A percentile compares a stretch with the other conserved stretches of the same genome.
Evolutionary conservation across 306 rosid genomes (phyloP).

Genomic region (Prunus mume): DNA sequence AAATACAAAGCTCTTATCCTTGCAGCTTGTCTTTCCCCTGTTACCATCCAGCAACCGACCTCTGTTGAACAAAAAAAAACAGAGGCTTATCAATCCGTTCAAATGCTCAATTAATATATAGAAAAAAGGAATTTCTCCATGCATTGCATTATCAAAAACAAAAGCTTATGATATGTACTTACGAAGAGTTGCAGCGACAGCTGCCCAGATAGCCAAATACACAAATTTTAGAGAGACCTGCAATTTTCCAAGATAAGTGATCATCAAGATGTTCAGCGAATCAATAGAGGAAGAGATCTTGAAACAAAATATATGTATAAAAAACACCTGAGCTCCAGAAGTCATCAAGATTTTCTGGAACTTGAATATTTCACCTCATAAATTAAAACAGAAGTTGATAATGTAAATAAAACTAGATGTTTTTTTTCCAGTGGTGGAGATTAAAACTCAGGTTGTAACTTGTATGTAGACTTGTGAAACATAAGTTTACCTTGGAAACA

Average conservation of each 20-base stretch:
- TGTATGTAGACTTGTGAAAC: neutral
- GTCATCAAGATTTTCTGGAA: neutral
- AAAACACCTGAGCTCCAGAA: neutral
- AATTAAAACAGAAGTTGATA: neutral
- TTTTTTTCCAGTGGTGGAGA: neutral
- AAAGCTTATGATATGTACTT: constrained; percentile 19
- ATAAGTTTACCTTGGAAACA: constrained; percentile 58
- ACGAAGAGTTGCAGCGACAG: constrained; percentile 71
- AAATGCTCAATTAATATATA: neutral
- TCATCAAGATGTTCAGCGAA: neutral
- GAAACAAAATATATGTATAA: neutral
- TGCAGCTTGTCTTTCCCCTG: constrained; percentile 94
- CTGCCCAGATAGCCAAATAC: constrained; percentile 60
- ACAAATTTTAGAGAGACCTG: constrained; percentile 64
- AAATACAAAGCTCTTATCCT: constrained; percentile 76
- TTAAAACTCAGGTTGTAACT: neutral
- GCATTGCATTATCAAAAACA: neutral
- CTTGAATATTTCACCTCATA: neutral
- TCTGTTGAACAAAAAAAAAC: constrained; percentile 40
- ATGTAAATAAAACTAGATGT: neutral
- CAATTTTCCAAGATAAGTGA: constrained; percentile 20
- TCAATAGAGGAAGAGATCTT: neutral
- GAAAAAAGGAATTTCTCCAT: neutral
- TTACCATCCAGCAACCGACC: constrained; percentile 89
- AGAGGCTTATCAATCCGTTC: neutral